phyloP scores from a whole-genome alignment of 768 basidiomycete species.

The Tricholoma hemisulphureum region DNA sequence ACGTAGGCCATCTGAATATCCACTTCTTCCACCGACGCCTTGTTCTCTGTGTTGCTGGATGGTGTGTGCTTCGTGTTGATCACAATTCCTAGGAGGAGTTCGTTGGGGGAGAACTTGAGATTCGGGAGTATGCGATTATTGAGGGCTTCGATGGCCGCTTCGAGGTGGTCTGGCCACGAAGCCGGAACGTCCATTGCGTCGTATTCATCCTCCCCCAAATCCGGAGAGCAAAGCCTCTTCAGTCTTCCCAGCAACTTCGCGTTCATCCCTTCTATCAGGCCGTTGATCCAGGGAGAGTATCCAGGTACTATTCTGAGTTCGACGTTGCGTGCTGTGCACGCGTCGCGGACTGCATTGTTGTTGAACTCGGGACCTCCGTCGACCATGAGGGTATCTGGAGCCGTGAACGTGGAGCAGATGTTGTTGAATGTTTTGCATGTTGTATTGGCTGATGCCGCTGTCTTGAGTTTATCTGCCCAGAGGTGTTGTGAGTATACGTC shows the following conservation, averaged over 20 bases:
- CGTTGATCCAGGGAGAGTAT: not conserved
- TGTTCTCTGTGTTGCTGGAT: not conserved
- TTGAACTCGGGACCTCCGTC: too few species aligned
- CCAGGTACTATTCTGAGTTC: too few species aligned
- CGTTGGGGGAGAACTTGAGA: too few species aligned
- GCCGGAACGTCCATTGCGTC: not conserved
- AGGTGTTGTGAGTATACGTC: too few species aligned
- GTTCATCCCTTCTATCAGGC: not conserved
- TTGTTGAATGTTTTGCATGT: constrained; percentile 2
- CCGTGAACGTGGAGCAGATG: too few species aligned
- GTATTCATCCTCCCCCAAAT: not conserved
- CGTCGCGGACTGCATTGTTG: too few species aligned
- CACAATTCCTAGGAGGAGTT: not conserved
- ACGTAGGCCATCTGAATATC: not conserved
- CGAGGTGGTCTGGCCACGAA: too few species aligned
- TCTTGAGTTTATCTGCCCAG: not conserved
- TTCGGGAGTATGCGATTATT: not conserved
- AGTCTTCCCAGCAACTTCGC: not conserved
- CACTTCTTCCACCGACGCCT: not conserved
- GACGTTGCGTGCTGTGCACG: too few species aligned
- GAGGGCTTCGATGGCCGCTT: too few species aligned
- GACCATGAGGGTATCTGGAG: too few species aligned
- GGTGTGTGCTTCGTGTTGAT: not conserved
- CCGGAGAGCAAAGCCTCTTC: not conserved
- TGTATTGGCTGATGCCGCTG: constrained; percentile 15